Evolutionary conservation across 2,329 filamentous ascomycete genomes (phyloP).

Genomic region (Phaeosphaeriaceae sp.): DNA sequence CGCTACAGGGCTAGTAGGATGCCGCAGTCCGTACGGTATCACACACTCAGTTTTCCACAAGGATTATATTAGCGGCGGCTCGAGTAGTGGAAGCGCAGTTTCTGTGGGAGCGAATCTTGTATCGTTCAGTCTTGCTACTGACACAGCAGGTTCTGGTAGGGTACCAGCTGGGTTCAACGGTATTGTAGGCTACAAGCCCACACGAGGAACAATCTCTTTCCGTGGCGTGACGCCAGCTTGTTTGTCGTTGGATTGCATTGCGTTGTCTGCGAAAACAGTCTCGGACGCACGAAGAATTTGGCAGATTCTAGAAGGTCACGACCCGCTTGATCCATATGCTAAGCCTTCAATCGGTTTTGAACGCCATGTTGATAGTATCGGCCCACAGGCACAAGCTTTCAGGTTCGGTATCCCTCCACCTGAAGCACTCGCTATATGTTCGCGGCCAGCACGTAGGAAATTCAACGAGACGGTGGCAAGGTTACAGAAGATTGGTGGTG

Average conservation of each 20-base stretch:
- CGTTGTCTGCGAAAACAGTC: slow-evolving; percentile 59
- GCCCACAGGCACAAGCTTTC: slow-evolving; percentile 50
- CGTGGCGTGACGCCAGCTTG: slow-evolving; percentile 62
- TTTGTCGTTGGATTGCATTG: slow-evolving; percentile 63
- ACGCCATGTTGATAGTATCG: slow-evolving; percentile 45
- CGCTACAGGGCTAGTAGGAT: slow-evolving; percentile 66
- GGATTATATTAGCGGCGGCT: slow-evolving; percentile 62
- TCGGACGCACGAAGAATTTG: slow-evolving; percentile 58
- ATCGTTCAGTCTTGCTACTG: slow-evolving; percentile 63
- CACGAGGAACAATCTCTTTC: slow-evolving; percentile 59
- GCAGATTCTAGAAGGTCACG: slow-evolving; percentile 55
- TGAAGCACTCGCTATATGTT: slow-evolving; percentile 53
- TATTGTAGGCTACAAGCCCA: slow-evolving; percentile 60
- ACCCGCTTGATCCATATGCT: slow-evolving; percentile 60
- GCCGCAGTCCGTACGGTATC: slow-evolving; percentile 63
- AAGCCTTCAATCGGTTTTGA: slow-evolving; percentile 48
- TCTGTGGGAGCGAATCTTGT: slow-evolving; percentile 61
- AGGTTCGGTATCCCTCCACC: slow-evolving; percentile 57
- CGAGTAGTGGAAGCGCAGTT: slow-evolving; percentile 63
- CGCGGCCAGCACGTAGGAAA: slow-evolving; percentile 46
- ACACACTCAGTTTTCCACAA: slow-evolving; percentile 60
- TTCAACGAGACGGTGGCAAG: slow-evolving; percentile 39
- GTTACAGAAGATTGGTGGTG: slow-evolving; percentile 37
- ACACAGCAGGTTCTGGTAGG: slow-evolving; percentile 62
- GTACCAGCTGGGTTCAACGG: slow-evolving; percentile 63